Base-by-base conservation (phyloP, 495 filamentous ascomycete genomes). In the Aspergillus panamensis region DNA sequence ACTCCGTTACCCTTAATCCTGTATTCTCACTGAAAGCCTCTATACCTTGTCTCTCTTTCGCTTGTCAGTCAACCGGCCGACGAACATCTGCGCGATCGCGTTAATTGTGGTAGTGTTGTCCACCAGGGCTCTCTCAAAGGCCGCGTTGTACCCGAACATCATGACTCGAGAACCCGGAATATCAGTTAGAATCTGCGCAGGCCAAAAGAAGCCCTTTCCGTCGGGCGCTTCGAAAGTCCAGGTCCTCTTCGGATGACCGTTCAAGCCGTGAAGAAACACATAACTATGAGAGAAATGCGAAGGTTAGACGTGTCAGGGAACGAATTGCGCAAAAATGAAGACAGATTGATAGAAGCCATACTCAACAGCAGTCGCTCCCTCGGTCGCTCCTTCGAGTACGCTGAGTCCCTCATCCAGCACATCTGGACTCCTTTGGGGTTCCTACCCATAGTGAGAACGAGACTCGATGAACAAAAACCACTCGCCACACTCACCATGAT, bases 101-200 rank as follows among this genome's bases (percentile, higher is more conserved):
- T 17, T 47, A 3, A 47, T 47, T 17, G 44, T 47, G 4, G 44
- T 47, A 2, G 44, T 47, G 16, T 47, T 47, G 9, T 47, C 9
- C 9, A 47, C 44, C 44, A 47, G 44, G 14, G 44, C 44, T 17
- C 44, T 12, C 21, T 47, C 44, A 10, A 47, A 47, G 4, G 16
- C 2, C 16, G 44, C 44, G 16, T 47, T 47, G 44, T 47, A 47
- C 16, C 44, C 44, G 16, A 47, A 47, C 44, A 47, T 47, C 44
- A 47, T 47, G 44, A 47, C 44, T 13, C 44, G 44, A 21, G 14
- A 47, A 2, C 44, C 44, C 20, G 44, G 44, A 10, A 47, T 12
- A 19, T 47, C 44, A 17, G 44, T 20, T 17, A 47, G 4, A 20
- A 47, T 47, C 19, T 47, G 14, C 44, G 44, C 44, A 4, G 44